These are phyloP conservation scores for Domatiomyces globalis DNA, from an alignment of 2,329 filamentous ascomycete species.

Conservation along the genomic window DNA sequence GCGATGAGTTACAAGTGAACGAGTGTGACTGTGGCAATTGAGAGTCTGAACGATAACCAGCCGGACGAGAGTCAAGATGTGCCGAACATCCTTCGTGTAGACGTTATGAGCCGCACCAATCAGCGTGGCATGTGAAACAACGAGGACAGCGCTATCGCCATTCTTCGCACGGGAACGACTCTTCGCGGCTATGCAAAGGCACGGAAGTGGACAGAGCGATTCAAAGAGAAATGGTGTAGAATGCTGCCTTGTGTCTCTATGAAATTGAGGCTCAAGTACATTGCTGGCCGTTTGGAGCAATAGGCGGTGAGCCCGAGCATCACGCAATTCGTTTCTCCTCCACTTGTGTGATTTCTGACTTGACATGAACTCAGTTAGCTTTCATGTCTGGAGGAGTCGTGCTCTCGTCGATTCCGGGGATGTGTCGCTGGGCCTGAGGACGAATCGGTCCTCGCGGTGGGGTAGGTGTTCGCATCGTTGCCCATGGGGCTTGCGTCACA, in stretches of 20 bases:
- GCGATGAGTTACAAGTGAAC: not conserved
- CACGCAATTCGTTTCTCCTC: not conserved
- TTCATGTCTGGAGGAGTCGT: not conserved
- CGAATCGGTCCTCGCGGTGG: conserved; percentile 3
- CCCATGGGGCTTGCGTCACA: conserved; percentile 19
- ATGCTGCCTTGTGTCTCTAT: not conserved
- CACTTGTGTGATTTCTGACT: not conserved
- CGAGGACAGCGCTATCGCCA: not conserved
- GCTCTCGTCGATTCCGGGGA: not conserved
- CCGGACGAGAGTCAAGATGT: not conserved
- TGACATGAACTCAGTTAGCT: not conserved
- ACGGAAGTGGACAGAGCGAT: not conserved
- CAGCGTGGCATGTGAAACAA: not conserved
- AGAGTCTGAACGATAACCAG: not conserved
- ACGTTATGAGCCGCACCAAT: not conserved
- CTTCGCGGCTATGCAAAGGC: not conserved
- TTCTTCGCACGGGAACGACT: no score
- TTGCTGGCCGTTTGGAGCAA: not conserved
- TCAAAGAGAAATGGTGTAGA: not conserved
- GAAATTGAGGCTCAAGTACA: not conserved
- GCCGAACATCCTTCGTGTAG: not conserved
- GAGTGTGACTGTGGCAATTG: not conserved
- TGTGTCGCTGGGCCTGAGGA: not conserved
- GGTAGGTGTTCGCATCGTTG: conserved; percentile 6
- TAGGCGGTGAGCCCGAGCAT: no score